A percentile compares a stretch with the other conserved stretches of the same genome.
These are phyloP conservation scores for Eucalyptus brandiana DNA, from an alignment of 345 rosid species.

Conservation along the genomic window DNA sequence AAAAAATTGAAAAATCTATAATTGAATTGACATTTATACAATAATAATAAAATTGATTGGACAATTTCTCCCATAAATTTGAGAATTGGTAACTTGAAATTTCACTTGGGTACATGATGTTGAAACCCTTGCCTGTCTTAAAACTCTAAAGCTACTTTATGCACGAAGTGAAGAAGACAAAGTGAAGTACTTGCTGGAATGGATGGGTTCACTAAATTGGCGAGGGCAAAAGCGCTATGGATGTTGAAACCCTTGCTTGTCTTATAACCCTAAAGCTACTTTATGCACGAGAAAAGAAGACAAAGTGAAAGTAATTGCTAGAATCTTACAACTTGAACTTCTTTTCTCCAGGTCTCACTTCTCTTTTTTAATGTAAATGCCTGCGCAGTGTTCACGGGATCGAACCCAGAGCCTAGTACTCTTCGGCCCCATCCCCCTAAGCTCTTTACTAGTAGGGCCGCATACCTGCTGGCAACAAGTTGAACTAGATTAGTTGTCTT, in stretches of 20 bases:
- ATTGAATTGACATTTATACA: background rate
- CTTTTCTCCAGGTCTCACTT: background rate
- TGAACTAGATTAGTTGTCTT: background rate
- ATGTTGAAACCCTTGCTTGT: background rate
- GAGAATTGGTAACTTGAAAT: background rate
- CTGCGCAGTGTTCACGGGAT: background rate
- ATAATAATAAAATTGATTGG: background rate
- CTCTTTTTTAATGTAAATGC: too few species aligned
- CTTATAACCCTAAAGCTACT: background rate
- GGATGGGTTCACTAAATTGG: background rate
- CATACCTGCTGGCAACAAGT: background rate
- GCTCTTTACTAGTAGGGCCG: background rate
- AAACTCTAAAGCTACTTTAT: background rate
- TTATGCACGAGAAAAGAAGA: background rate
- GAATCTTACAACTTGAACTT: background rate
- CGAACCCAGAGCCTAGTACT: background rate
- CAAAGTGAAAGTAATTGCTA: background rate
- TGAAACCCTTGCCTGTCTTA: background rate
- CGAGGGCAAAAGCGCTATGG: background rate
- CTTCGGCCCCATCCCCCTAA: background rate
- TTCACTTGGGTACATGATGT: background rate
- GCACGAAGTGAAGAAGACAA: background rate
- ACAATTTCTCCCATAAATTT: background rate
- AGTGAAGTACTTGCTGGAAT: background rate
- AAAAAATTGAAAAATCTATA: accelerated